These are phyloP conservation scores for Pyrenochaeta sp. DNA, from an alignment of 2,329 filamentous ascomycete genomes.

Conservation along the genomic window DNA sequence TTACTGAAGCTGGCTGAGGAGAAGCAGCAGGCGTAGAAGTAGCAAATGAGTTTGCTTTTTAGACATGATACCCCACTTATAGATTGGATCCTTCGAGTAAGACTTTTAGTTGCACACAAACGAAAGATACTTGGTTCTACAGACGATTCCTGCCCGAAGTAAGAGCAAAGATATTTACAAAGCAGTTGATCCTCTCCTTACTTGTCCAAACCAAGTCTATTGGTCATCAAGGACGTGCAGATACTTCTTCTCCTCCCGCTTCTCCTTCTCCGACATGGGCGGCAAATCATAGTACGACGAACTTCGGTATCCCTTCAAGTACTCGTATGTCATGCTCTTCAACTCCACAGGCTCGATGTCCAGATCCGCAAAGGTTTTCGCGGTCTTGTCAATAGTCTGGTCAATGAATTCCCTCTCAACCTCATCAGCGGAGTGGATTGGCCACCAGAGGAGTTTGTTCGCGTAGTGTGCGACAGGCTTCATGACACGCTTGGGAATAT, in stretches of 20 bases:
- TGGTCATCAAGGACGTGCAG: conserved; percentile 74
- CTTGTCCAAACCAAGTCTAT: conserved; percentile 24
- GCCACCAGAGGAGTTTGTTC: conserved; percentile 91
- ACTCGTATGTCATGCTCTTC: conserved; percentile 88
- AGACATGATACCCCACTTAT: conserved; percentile 34
- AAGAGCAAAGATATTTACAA: conserved; percentile 40
- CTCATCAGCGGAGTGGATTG: conserved; percentile 80
- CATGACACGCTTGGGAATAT: conserved; percentile 81
- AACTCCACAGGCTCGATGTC: conserved; percentile 90
- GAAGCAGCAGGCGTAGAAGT: conserved; percentile 1
- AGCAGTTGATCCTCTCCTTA: conserved; percentile 14
- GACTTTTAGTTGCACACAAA: conserved; percentile 6
- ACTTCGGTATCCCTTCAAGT: conserved; percentile 92
- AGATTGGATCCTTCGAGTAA: background rate
- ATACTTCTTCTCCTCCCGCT: conserved; percentile 94
- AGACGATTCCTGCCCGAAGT: conserved; percentile 24
- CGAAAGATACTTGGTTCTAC: conserved; percentile 36
- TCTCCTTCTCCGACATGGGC: conserved; percentile 93
- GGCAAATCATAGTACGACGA: conserved; percentile 91
- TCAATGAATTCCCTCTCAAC: conserved; percentile 93
- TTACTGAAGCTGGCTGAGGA: conserved; percentile 31
- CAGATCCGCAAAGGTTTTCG: conserved; percentile 95
- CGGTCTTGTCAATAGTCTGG: conserved; percentile 86
- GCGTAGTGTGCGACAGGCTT: conserved; percentile 78
- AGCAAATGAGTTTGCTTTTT: conserved; percentile 1